These are phyloP conservation scores for Thraustochytrium sp. DNA, from an alignment of 352 stramenopile species.

Conservation along the genomic window DNA sequence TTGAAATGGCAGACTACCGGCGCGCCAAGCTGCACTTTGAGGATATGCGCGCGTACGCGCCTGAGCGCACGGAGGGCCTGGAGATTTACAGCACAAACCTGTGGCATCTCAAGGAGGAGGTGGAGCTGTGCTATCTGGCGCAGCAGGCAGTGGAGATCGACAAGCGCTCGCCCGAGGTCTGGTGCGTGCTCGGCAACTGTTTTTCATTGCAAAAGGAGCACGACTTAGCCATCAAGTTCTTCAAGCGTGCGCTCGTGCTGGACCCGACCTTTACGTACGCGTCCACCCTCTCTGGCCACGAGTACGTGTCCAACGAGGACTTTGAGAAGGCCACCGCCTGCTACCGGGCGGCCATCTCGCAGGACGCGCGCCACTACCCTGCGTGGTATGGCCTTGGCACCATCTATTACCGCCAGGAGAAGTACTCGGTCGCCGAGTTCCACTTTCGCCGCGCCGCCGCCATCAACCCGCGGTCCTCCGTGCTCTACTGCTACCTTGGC, in stretches of 20 bases:
- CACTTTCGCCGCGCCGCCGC: constrained; percentile 85
- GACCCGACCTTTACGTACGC: constrained; percentile 90
- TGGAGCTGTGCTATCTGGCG: constrained; percentile 91
- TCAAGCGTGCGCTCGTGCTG: constrained; percentile 88
- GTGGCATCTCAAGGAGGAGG: constrained; percentile 95
- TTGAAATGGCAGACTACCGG: constrained; percentile 90
- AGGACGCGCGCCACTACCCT: constrained; percentile 84
- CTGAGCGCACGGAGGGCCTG: constrained; percentile 84
- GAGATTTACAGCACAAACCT: constrained; percentile 90
- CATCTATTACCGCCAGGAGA: constrained; percentile 95
- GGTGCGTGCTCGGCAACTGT: constrained; percentile 94
- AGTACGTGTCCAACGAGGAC: constrained; percentile 95
- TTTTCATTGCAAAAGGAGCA: constrained; percentile 97
- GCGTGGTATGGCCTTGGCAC: constrained; percentile 82
- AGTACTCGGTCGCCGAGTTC: constrained; percentile 93
- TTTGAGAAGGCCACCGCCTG: constrained; percentile 93
- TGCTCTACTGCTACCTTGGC: constrained; percentile 89
- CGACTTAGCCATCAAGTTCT: constrained; percentile 89
- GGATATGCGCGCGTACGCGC: constrained; percentile 76
- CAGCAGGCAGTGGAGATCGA: constrained; percentile 85
- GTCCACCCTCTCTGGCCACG: constrained; percentile 94
- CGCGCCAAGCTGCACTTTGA: constrained; percentile 76
- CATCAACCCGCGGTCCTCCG: constrained; percentile 86
- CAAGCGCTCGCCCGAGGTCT: constrained; percentile 82
- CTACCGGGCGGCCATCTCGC: constrained; percentile 86